These are phyloP conservation scores for Pyricularia sp. DNA, from an alignment of 2,329 filamentous ascomycete genomes.

Conservation along the genomic window DNA sequence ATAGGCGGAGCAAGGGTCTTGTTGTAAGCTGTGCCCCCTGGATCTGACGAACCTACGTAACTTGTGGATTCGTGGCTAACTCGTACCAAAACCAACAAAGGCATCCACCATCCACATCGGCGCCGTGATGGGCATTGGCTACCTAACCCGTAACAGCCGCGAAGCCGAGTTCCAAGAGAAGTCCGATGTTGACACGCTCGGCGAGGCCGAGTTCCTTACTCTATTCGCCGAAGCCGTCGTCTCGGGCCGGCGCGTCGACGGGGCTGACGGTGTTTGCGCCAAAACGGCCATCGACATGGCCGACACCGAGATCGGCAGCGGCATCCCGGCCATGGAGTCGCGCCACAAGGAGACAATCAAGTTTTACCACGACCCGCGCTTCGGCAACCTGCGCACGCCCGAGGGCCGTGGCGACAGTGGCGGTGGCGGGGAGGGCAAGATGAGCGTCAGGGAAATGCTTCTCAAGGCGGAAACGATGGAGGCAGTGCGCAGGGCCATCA, in stretches of 20 bases:
- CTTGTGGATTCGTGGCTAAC: too few species aligned
- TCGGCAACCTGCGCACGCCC: background rate
- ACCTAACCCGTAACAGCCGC: slow-evolving; percentile 18
- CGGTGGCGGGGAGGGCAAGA: background rate
- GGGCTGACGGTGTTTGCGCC: background rate
- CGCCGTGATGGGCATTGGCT: slow-evolving; percentile 29
- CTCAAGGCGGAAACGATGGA: background rate
- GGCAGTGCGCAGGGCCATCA: background rate
- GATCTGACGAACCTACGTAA: too few species aligned
- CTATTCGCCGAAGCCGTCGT: slow-evolving; percentile 5
- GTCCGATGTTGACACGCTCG: background rate
- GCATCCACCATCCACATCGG: slow-evolving; percentile 27
- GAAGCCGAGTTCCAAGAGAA: slow-evolving; percentile 3
- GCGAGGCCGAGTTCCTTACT: background rate
- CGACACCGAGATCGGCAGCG: background rate
- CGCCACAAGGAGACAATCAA: slow-evolving; percentile 1
- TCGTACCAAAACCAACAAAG: too few species aligned
- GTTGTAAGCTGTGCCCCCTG: slow-evolving; percentile 19
- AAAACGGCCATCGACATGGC: background rate
- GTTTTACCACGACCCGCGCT: background rate
- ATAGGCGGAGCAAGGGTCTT: slow-evolving; percentile 26
- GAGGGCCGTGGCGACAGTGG: background rate
- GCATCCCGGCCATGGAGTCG: background rate
- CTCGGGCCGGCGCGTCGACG: too few species aligned
- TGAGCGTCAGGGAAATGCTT: background rate